Conservation (phyloP, 2,329 filamentous ascomycete genomes). For the Mariannaea sp. region DNA sequence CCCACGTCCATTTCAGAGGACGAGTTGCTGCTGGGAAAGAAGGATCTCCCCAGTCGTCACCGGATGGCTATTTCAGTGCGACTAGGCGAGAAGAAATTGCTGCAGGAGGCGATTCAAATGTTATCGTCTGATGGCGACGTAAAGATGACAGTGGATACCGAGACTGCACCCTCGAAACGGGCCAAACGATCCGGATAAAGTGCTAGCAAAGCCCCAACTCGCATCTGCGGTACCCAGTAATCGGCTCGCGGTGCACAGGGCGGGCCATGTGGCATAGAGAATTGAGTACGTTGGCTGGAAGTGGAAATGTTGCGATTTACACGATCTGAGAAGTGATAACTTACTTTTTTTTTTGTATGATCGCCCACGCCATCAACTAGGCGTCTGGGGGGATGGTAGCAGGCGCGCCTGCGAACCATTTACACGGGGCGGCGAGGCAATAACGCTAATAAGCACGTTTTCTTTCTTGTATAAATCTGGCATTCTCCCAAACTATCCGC, state of each 20-base stretch:
- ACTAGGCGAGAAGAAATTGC: slow-evolving; percentile 72
- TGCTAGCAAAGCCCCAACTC: background rate
- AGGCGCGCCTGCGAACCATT: slow-evolving; percentile 11
- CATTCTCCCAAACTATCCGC: background rate
- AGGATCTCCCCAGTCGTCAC: slow-evolving; percentile 42
- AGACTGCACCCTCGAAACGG: slow-evolving; percentile 39
- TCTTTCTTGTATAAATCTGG: slow-evolving; percentile 4
- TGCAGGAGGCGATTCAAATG: slow-evolving; percentile 56
- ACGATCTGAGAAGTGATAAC: slow-evolving; percentile 13
- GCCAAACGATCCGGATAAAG: slow-evolving; percentile 33
- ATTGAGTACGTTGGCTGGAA: background rate
- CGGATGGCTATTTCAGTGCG: slow-evolving; percentile 71
- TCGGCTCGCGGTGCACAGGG: background rate
- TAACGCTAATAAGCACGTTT: slow-evolving; percentile 8
- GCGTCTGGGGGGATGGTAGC: background rate
- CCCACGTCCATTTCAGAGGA: slow-evolving; percentile 50
- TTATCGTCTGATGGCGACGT: slow-evolving; percentile 35
- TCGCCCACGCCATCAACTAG: slow-evolving; percentile 5
- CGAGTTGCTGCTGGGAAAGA: slow-evolving; percentile 41
- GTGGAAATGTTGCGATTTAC: slow-evolving; percentile 2
- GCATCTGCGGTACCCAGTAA: background rate
- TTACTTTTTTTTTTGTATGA: too few relatives aligned
- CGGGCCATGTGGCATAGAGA: background rate
- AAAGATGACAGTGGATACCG: slow-evolving; percentile 36
- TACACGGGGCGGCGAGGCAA: slow-evolving; percentile 4